Base-by-base conservation (phyloP, 2,329 filamentous ascomycete genomes). In the Sporothrix inflata region DNA sequence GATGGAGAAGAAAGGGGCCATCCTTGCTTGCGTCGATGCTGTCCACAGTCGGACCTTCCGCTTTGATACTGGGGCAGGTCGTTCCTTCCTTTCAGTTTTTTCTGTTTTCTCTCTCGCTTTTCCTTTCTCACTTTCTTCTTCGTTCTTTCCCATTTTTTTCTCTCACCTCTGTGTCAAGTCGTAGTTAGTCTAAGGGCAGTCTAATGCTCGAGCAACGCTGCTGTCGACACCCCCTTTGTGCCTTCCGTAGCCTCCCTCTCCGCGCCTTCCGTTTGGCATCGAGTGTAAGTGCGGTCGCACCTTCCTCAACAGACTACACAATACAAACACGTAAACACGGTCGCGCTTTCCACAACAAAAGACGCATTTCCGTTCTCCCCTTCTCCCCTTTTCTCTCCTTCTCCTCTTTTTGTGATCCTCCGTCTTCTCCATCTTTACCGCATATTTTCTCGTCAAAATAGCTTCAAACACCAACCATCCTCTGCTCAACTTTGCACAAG, bases 381-480 rank as follows among this genome's bases (percentile, higher is more conserved):
- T 30, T 47, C n/a, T 4, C 21, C 24, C 6, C 30, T n/a, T 24
- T 49, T 11, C 2, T 12, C 45, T 66, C 12, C 34, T 21, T 67
- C 8, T 67, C 12, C 12, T 24, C 27, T 66, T 38, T 38, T 65
- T 45, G 38, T 34, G 21, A 55, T 67, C 51, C 34, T 51, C 55
- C 7, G 30, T 55, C 49, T 27, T 55, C 40, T 53, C 45, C 57
- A 38, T 45, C 65, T 53, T 45, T 19, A 34, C 65, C 42, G 63
- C 63, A 55, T 4, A 53, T 69, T 63, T 53, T 45, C 11, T 68
- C 63, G 30, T 61, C 71, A 53, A 53, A 72, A 69, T 69, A 72
- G 65, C 71, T 60, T 72, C 71, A 69, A 34, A 51, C 27, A 61
- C 27, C 42, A 27, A 21, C 47, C 40, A 42, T 34, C 40, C 24